A percentile compares a stretch with the other conserved stretches of the same genome.
Evolutionary conservation across 176 grass and related monocot species (phyloP).

Genomic region (Oryza punctata): DNA sequence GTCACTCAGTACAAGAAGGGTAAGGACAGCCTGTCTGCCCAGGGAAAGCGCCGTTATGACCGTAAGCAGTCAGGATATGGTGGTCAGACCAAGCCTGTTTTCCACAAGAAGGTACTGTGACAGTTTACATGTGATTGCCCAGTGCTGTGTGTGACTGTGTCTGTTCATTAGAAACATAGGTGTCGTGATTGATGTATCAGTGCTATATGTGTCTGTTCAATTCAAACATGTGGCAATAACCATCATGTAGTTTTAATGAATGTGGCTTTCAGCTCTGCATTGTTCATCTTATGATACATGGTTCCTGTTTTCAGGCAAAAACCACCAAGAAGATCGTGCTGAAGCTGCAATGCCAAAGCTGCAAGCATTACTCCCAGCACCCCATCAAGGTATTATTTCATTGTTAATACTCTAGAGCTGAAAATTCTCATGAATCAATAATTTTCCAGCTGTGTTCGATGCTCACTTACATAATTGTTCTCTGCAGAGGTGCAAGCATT

Average conservation of each 20-base stretch:
- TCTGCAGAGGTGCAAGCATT: slow-evolving; percentile 91
- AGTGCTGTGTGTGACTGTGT: not conserved
- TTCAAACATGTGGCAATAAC: not conserved
- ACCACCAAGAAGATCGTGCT: slow-evolving; percentile 96
- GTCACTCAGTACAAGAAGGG: slow-evolving; percentile 98
- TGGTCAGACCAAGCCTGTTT: slow-evolving; percentile 95
- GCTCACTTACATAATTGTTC: not conserved
- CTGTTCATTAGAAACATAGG: not conserved
- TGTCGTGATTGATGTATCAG: not conserved
- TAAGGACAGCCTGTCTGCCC: slow-evolving; percentile 85
- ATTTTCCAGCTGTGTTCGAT: not conserved
- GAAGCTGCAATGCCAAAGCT: slow-evolving; percentile 92
- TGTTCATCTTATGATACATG: not conserved
- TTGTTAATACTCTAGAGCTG: not conserved
- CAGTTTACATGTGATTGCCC: not conserved
- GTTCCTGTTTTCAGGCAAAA: slow-evolving; percentile 63
- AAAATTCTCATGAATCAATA: not conserved
- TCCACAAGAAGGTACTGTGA: slow-evolving; percentile 85
- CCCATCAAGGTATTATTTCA: slow-evolving; percentile 61
- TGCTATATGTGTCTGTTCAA: not conserved
- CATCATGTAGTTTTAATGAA: not conserved
- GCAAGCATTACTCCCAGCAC: slow-evolving; percentile 87
- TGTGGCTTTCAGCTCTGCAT: not conserved
- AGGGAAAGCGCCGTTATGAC: slow-evolving; percentile 95
- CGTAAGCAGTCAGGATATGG: slow-evolving; percentile 93